Conservation (phyloP, 345 rosid species). For the Mallotus nudiflorus region DNA sequence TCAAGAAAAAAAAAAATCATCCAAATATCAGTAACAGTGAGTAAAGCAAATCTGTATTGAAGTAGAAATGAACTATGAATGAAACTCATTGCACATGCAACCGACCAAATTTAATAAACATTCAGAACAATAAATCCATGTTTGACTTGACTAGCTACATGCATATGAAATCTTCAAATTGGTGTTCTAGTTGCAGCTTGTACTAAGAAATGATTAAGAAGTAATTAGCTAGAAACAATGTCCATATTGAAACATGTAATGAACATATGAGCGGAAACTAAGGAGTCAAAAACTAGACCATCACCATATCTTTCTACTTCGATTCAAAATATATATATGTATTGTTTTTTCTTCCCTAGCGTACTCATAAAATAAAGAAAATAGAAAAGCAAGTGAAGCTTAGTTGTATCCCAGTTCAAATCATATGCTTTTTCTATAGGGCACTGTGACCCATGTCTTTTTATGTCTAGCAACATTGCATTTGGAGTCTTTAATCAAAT, state of each 20-base stretch:
- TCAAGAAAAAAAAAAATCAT: no score
- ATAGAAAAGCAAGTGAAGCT: slow-evolving; percentile 12
- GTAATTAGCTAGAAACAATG: neutral
- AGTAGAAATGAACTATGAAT: no score
- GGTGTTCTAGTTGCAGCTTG: neutral
- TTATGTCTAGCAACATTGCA: slow-evolving; percentile 28
- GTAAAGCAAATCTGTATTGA: no score
- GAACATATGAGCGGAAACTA: slow-evolving; percentile 6
- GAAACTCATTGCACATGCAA: no score
- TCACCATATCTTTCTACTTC: no score
- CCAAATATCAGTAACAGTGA: no score
- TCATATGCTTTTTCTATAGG: slow-evolving; percentile 8
- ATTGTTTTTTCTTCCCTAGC: no score
- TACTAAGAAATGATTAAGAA: neutral
- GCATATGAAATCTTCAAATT: neutral
- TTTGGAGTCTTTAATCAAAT: slow-evolving; percentile 19
- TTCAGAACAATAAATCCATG: neutral
- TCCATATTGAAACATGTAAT: neutral
- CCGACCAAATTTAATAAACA: slow-evolving; percentile 10
- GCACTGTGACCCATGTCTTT: slow-evolving; percentile 35
- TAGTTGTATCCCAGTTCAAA: slow-evolving; percentile 27
- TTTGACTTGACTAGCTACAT: no score
- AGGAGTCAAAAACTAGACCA: slow-evolving; percentile 3
- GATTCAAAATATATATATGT: no score
- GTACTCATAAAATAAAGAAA: slow-evolving; percentile 2